Base-by-base conservation (phyloP, 805 yeast species). In the Metschnikowia anglica region DNA sequence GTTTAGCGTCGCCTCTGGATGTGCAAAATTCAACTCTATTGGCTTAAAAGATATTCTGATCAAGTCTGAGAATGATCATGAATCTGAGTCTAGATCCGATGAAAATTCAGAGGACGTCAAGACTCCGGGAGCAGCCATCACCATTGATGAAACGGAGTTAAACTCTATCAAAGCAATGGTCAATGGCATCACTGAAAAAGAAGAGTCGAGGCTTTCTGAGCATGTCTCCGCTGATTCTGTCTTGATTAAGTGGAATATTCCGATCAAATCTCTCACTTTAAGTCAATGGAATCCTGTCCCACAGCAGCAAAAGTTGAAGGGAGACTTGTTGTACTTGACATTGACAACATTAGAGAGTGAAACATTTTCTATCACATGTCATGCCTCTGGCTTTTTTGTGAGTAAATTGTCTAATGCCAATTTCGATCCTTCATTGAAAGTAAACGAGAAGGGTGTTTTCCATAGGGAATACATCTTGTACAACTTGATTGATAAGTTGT, bases 231-330 rank as follows among this genome's bases (percentile, higher is more conserved):
- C 64, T 13, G 59, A 62, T 19, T 54, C 62, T 11, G 49, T 66
- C 12, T 56, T 56, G 33, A 51, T 51, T 25, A 46, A 55, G 33
- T 52, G 71, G 38, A 55, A 61, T 27, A 67, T 74, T 16, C 85
- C 91, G 7, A 65, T 93, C 47, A 77, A 73, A 51, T 67, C 77
- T 0, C 64, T 80, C 36, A 59, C 68, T 40, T 61, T 88, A 37
- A 86, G 96, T 11, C 77, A 79, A 41, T 91, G 96, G 93, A 83
- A 86, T 51, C 96, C 97, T 3, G 88, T 88, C 11, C 83, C 91
- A 23, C 70, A 83, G 13, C 66, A 71, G 39, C 79, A 76, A 59
- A 76, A 70, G 53, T 51, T 73, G 35, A 76, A 74, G 59, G 98
- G 98, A 19, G 96, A 90, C 58, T 70, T 90, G 54, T 70, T 85